Percentiles rank a stretch among this genome's conserved stretches.
These are phyloP conservation scores for Orbilia javanica DNA, from an alignment of 2,329 filamentous ascomycete genomes.

Conservation along the genomic window DNA sequence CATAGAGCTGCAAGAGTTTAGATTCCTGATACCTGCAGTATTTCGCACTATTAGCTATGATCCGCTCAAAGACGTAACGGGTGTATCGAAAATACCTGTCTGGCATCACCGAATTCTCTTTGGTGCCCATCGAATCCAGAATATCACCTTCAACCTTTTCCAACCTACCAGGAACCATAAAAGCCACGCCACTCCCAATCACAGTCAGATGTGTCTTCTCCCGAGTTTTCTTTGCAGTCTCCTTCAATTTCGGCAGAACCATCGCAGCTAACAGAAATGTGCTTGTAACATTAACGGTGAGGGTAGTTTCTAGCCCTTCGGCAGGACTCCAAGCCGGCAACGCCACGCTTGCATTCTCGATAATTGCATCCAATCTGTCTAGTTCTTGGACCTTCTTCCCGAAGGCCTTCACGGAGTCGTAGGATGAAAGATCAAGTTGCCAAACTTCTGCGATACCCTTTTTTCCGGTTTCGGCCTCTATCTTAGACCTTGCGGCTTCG, in stretches of 20 bases:
- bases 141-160: conserved; percentile 36
- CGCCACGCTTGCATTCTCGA: conserved; percentile 48
- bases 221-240: conserved; percentile 63
- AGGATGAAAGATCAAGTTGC: conserved; percentile 66
- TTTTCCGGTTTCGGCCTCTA: conserved; percentile 62
- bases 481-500: conserved; percentile 65
- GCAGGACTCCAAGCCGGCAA: conserved; percentile 26
- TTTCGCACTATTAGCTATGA: neutral
- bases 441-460: conserved; percentile 62
- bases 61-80: too few relatives aligned
- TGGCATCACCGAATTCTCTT: conserved; percentile 21
- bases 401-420: conserved; percentile 66
- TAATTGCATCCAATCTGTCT: conserved; percentile 65
- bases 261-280: conserved; percentile 71
- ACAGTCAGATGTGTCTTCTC: conserved; percentile 64
- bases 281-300: conserved; percentile 73
- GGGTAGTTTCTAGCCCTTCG: conserved; percentile 69
- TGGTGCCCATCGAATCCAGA: conserved; percentile 49
- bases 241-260: conserved; percentile 67
- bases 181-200: conserved; percentile 63
- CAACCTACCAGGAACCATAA: conserved; percentile 63
- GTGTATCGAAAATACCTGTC: neutral
- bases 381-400: conserved; percentile 64
- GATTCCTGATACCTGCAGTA: conserved; percentile 46
- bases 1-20: conserved; percentile 59